Evolutionary conservation across 148 eudicot genomes (phyloP).

Genomic region (Heliosperma pusillum): DNA sequence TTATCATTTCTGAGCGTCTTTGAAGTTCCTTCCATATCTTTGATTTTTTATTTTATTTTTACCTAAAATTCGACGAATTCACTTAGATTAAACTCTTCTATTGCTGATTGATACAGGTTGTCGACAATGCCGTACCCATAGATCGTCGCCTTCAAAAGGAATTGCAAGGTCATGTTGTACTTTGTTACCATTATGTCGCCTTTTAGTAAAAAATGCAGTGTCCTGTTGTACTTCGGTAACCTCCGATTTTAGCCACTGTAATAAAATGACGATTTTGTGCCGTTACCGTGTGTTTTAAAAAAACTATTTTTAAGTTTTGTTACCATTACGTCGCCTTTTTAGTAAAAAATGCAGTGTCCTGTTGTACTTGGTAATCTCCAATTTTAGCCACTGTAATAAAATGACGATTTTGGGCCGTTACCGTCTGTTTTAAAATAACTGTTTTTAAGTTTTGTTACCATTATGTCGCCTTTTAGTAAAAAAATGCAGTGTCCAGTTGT

Average conservation of each 20-base stretch:
- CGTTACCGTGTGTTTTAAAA: not conserved
- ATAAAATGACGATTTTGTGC: not conserved
- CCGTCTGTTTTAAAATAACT: not conserved
- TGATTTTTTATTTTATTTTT: not conserved
- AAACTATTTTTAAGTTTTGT: not conserved
- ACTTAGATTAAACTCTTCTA: not conserved
- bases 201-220: no score
- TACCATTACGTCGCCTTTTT: not conserved
- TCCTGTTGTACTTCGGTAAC: not conserved
- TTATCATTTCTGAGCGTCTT: no score
- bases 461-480: not conserved
- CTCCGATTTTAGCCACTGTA: not conserved
- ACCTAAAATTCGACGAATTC: no score
- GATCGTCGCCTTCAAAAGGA: not conserved
- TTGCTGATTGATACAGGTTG: constrained; percentile 9
- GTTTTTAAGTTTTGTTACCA: not conserved
- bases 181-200: no score
- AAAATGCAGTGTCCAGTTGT: not conserved
- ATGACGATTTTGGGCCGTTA: not conserved
- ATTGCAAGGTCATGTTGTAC: not conserved
- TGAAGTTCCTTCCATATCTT: not conserved
- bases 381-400: not conserved
- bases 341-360: not conserved
- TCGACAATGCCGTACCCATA: not conserved
- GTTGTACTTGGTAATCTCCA: not conserved